Evolutionary conservation across 345 rosid genomes (phyloP).

Genomic region (Heritiera littoralis): DNA sequence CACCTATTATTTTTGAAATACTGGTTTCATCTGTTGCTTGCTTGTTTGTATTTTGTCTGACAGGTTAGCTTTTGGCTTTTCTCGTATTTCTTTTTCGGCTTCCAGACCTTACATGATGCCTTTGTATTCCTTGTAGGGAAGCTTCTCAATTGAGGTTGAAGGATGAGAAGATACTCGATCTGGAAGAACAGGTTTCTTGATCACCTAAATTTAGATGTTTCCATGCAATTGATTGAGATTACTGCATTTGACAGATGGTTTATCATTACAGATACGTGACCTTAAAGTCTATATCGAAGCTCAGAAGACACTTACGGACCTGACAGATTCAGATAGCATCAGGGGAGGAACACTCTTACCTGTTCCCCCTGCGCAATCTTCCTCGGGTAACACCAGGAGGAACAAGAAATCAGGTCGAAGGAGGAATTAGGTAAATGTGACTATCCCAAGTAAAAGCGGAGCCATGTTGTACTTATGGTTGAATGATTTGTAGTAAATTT

Average conservation of each 20-base stretch:
- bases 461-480: not conserved
- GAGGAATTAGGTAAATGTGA: conserved; percentile 34
- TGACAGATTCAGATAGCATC: no score
- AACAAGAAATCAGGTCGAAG: conserved; percentile 52
- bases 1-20: not conserved
- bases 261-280: conserved; percentile 69
- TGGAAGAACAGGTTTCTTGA: conserved; percentile 74
- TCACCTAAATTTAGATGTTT: not conserved
- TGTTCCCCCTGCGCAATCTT: conserved; percentile 52
- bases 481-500: not conserved
- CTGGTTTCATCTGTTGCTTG: not conserved
- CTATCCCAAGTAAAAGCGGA: not conserved
- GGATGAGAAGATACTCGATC: conserved; percentile 66
- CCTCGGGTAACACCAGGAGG: conserved; percentile 45
- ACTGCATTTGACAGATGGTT: conserved; percentile 3
- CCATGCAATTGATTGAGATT: not conserved
- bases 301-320: conserved; percentile 54
- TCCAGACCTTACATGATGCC: not conserved
- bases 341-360: conserved; percentile 49
- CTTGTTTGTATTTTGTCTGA: not conserved
- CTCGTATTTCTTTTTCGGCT: not conserved
- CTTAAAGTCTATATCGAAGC: conserved; percentile 70
- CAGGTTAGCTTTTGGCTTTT: not conserved
- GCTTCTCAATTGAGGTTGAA: conserved; percentile 36
- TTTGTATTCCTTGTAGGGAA: conserved; percentile 48